Base-by-base conservation (phyloP, 768 basidiomycete genomes). In the Tephrocybe sp. region DNA sequence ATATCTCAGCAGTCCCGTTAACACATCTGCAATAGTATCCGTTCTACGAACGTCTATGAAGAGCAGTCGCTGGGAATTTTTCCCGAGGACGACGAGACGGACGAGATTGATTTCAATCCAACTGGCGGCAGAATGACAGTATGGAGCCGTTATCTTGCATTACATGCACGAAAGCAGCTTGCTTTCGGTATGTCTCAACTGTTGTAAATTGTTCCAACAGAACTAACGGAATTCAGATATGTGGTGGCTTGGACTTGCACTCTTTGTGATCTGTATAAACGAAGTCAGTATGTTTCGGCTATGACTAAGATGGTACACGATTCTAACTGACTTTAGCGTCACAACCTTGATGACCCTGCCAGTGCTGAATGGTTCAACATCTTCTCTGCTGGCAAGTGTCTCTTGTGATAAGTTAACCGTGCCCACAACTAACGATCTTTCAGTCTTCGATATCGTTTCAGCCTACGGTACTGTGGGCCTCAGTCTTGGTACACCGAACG, bases 1-100 rank as follows among this genome's bases (percentile, higher is more conserved):
- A 8, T 24, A 34, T 15, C 6, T 36, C 20, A 14, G 15, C 7
- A 14, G 34, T 4, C 15, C 7, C 14, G 11, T 23, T 56, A 15
- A 58, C n/a, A 32, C 20, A 9, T 24, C 33, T 2, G 20, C 11
- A 33, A 2, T 45, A 90, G 90, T 64, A 91, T 98, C 18, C 91
- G 96, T 10, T 86, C 91, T n/a, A 86, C 88, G 40, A 92, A 93
- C 58, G 91, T 92, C 0, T 97, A 98, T 63, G 96, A 99, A 67
- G 95, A 97, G 60, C 84, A 82, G 47, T 94, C 93, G 0, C 78
- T 98, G 20, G 96, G 93, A 2, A 72, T 95, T 39, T 94, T 86
- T 60, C 69, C 73, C 14, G 65, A 73, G 2, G 72, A 80, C 3
- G 75, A 81, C 11, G 73, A 77, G 0, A 69, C 80, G n/a, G 72